Evolutionary conservation across 305 asterid genomes (phyloP), one percentile per base, ranked within the genome.

Genomic region (Withania somnifera): DNA sequence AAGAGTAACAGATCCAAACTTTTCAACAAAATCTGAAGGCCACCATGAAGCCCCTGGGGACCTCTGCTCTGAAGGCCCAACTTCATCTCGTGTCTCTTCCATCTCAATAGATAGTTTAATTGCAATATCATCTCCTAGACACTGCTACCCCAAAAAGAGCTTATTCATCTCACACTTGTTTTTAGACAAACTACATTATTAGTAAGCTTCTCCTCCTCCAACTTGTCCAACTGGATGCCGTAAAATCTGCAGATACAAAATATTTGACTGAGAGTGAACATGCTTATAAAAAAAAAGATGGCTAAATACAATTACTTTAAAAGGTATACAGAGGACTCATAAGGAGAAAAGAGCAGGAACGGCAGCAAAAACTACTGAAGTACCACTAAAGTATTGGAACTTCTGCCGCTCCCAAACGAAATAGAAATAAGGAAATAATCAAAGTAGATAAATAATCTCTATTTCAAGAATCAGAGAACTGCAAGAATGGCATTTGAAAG

Each of bases 1-100:
- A 88, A 95, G 82, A 76, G 97, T 90, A 85, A 94, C 84, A 80
- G 99, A 93, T 89, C 93, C 95, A 86, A 93, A 88, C 58, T 87
- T 90, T 64, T 90, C 94, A 66, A 88, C 87, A 80, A 92, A 90
- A 84, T 95, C 96, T 75, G 93, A 86, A 67, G 95, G 88, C 93
- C 97, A 91, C 95, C 97, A 91, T 61, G 89, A 73, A 84, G 91
- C 84, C 88, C 86, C 87, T 52, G 89, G 82, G 85, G 92, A 87
- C 87, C 91, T 89, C 87, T 87, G 94, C 85, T 89, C 94, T 52
- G 89, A 52, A 80, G 89, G 89, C 61, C 87, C 94, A 81, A 88
- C 87, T 81, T 88, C 93, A 84, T 90, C 93, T 85, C 79, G 89
- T 82, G 83, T 78, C 85, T 89, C 92, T 84, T 92, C 96, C 99